These are phyloP conservation scores for Picochlorum sp. DNA, from an alignment of 139 green algal species.

Conservation along the genomic window DNA sequence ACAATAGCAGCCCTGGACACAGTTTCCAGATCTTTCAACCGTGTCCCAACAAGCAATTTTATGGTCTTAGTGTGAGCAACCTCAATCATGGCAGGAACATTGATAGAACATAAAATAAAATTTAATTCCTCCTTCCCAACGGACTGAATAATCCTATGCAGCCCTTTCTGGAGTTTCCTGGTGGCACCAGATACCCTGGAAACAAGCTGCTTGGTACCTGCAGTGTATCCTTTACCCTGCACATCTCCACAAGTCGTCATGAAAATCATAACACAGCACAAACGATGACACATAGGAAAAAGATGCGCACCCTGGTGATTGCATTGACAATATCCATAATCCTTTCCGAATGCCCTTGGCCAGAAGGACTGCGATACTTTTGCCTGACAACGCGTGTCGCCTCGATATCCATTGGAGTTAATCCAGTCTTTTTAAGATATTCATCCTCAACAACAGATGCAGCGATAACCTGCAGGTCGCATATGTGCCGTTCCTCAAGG, in stretches of 20 bases:
- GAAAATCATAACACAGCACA: no score
- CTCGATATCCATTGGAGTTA: conserved; percentile 32
- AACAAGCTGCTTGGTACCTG: conserved; percentile 30
- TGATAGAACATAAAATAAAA: conserved; percentile 40
- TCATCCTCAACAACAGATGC: conserved; percentile 40
- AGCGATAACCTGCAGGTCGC: conserved; percentile 27
- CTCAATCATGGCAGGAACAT: conserved; percentile 38
- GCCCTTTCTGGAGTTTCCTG: conserved; percentile 10
- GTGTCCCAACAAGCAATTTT: conserved; percentile 22
- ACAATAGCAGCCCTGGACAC: conserved; percentile 37
- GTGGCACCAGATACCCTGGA: conserved; percentile 19
- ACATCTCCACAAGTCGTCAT: not conserved
- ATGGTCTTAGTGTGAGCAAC: conserved; percentile 19
- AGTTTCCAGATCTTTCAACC: conserved; percentile 27
- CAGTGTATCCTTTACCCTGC: conserved; percentile 32
- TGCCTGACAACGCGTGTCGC: conserved; percentile 10
- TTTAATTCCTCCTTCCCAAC: conserved; percentile 33
- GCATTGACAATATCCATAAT: conserved; percentile 34
- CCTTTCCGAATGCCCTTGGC: conserved; percentile 35
- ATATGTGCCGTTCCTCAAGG: not conserved
- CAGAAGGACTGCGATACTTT: conserved; percentile 28
- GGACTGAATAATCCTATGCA: conserved; percentile 23
- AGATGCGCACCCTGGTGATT: conserved; percentile 17
- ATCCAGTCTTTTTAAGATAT: conserved; percentile 21
- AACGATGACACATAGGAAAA: not conserved